Evolutionary conservation across 352 stramenopile genomes (phyloP).

Genomic region (Phytophthora uliginosa): DNA sequence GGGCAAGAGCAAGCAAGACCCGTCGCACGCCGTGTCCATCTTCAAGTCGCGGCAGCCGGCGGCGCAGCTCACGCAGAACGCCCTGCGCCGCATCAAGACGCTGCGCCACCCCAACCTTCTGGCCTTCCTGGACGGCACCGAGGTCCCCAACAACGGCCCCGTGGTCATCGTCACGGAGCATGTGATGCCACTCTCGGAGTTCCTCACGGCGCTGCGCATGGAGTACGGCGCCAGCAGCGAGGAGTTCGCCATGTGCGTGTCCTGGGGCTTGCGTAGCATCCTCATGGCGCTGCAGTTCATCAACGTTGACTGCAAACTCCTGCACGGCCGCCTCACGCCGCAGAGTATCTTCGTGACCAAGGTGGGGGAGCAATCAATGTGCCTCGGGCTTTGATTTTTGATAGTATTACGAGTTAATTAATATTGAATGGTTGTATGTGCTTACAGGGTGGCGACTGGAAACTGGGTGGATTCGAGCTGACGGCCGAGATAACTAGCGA

Average conservation of each 20-base stretch:
- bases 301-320: conserved; percentile 94
- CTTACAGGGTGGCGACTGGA: conserved; percentile 94
- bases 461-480: conserved; percentile 95
- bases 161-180: conserved; percentile 96
- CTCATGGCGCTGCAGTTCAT: conserved; percentile 95
- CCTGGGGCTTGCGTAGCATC: conserved; percentile 95
- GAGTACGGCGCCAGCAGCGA: conserved; percentile 69
- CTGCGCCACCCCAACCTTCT: conserved; percentile 96
- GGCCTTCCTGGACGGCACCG: conserved; percentile 84
- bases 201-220: conserved; percentile 80
- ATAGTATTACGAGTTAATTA: neutral
- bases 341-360: conserved; percentile 96
- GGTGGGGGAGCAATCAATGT: conserved; percentile 39
- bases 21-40: conserved; percentile 84
- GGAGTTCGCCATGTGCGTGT: conserved; percentile 88
- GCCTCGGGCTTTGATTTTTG: neutral
- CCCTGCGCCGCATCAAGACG: conserved; percentile 94
- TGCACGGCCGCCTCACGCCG: conserved; percentile 92
- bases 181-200: conserved; percentile 92
- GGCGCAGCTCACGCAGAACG: conserved; percentile 87
- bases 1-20: conserved; percentile 89
- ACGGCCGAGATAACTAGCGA: conserved; percentile 88
- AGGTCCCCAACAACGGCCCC: conserved; percentile 85
- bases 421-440: neutral
- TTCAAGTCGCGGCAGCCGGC: conserved; percentile 93